Conservation (phyloP, 768 basidiomycete genomes). For the Harrya chromipes region DNA sequence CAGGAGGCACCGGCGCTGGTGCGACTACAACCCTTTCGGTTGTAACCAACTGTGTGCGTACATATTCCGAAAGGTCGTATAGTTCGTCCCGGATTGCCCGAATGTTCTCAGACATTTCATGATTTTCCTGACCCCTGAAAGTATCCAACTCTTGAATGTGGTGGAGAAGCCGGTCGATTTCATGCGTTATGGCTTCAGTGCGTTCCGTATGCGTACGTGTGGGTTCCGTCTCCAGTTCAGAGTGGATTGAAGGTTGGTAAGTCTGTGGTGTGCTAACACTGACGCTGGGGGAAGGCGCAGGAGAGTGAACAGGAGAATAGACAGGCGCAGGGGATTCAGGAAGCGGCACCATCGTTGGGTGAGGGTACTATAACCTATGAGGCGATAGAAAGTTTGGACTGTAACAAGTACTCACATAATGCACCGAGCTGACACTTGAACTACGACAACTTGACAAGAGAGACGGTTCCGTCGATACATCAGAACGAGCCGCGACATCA, state of each 20-base stretch:
- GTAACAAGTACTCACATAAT: conserved; percentile 34
- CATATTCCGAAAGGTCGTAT: conserved; percentile 54
- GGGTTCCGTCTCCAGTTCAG: conserved; percentile 42
- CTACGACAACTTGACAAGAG: conserved; percentile 46
- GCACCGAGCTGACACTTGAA: conserved; percentile 18
- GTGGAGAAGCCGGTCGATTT: conserved; percentile 49
- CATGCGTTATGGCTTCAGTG: conserved; percentile 46
- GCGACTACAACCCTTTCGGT: conserved; percentile 16
- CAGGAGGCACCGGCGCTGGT: conserved; percentile 12
- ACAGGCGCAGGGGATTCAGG: conserved; percentile 28
- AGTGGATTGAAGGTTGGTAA: conserved; percentile 47
- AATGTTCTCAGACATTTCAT: conserved; percentile 64
- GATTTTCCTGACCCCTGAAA: conserved; percentile 58
- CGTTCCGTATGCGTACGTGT: conserved; percentile 38
- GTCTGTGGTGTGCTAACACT: conserved; percentile 50
- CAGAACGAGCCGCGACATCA: conserved; percentile 21
- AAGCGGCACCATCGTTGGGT: conserved; percentile 32
- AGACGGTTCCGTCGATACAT: conserved; percentile 56
- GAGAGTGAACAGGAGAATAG: conserved; percentile 33
- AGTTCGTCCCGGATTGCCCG: conserved; percentile 69
- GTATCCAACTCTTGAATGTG: conserved; percentile 64
- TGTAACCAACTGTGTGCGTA: conserved; percentile 40
- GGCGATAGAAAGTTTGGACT: background rate
- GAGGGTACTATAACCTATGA: conserved; percentile 23
- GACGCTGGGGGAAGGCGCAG: conserved; percentile 43